Conservation (phyloP, 441 rosid genomes). For the Eruca vesicaria region DNA sequence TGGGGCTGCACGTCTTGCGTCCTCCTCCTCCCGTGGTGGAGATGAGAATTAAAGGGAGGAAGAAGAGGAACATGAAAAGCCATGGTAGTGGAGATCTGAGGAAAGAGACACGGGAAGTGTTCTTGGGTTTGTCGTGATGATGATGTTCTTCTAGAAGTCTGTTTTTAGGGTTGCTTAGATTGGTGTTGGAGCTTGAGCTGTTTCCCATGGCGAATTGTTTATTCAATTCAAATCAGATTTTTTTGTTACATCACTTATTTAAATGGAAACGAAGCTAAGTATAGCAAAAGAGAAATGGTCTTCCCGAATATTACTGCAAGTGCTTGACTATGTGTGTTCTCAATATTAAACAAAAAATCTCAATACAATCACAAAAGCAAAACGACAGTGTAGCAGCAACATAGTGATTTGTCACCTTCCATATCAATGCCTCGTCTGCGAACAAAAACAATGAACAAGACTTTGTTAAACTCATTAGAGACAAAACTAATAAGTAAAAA, state of each 20-base stretch:
- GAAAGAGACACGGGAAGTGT: slow-evolving; percentile 37
- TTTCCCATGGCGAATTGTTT: slow-evolving; percentile 28
- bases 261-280: slow-evolving; percentile 19
- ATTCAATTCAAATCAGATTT: neutral
- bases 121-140: slow-evolving; percentile 11
- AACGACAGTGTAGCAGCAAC: neutral
- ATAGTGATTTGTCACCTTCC: neutral
- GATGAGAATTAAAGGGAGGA: slow-evolving; percentile 54
- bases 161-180: slow-evolving; percentile 17
- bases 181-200: slow-evolving; percentile 21
- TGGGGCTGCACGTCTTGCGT: slow-evolving; percentile 30
- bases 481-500: neutral
- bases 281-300: slow-evolving; percentile 25
- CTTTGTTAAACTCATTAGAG: slow-evolving; percentile 14
- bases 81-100: slow-evolving; percentile 44
- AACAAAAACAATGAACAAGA: neutral
- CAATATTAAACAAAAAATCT: neutral
- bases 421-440: slow-evolving; percentile 31
- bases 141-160: slow-evolving; percentile 20
- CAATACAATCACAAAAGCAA: neutral
- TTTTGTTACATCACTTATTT: neutral
- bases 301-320: slow-evolving; percentile 10
- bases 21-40: slow-evolving; percentile 44
- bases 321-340: slow-evolving; percentile 2
- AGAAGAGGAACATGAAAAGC: slow-evolving; percentile 46